Percentiles rank a stretch among this genome's conserved stretches.
phyloP scores from a whole-genome alignment of 2,329 filamentous ascomycete genomes.

The Talaromyces sp. region DNA sequence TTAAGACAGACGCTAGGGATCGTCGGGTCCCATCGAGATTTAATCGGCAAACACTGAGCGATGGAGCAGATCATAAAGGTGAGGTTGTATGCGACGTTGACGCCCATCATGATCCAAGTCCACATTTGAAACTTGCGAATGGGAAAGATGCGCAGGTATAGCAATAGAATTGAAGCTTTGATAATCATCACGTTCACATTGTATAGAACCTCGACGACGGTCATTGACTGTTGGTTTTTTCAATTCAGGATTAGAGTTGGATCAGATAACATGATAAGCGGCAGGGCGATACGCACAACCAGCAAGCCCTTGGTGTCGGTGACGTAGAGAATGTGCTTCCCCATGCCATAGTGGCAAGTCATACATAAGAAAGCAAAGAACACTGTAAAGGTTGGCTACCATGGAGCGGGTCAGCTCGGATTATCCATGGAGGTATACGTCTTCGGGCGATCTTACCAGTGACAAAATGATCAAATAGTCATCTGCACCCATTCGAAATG shows the following conservation, averaged over 20 bases:
- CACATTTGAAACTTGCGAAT: conserved; percentile 6
- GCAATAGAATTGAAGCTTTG: conserved; percentile 15
- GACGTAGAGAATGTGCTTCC: background rate
- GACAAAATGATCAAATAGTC: background rate
- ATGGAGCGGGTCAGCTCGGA: background rate
- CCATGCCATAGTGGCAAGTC: background rate
- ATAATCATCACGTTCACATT: conserved; percentile 13
- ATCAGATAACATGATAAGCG: background rate
- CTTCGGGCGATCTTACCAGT: background rate
- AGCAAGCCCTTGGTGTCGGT: background rate
- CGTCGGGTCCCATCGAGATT: conserved; percentile 26
- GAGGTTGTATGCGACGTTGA: conserved; percentile 24
- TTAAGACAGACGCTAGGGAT: background rate
- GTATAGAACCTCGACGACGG: background rate
- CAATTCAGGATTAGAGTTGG: background rate
- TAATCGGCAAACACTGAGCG: conserved; percentile 33
- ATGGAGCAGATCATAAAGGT: conserved; percentile 30
- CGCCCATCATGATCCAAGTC: conserved; percentile 24
- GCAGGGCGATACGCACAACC: background rate
- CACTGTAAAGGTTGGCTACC: background rate
- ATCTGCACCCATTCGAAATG: background rate
- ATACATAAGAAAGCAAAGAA: background rate
- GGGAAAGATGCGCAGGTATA: conserved; percentile 17
- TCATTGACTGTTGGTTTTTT: background rate
- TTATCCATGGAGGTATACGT: background rate